Conservation (phyloP, 352 stramenopile genomes). For the Pythium apleroticum region DNA sequence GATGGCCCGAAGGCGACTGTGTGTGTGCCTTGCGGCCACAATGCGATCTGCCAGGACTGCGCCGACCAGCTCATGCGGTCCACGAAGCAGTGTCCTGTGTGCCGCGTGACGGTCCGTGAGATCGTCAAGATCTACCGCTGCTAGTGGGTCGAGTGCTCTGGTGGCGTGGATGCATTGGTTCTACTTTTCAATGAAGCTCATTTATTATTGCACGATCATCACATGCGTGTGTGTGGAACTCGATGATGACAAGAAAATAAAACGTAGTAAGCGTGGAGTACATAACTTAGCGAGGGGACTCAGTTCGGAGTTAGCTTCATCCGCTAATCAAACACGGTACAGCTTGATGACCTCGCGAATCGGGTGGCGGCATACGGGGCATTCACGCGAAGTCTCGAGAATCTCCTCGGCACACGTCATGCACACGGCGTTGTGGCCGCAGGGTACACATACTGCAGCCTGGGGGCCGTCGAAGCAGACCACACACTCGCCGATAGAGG, state of each 20-base stretch:
- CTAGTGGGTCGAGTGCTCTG: conserved; percentile 23
- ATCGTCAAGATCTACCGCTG: conserved; percentile 77
- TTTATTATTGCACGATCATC: background rate
- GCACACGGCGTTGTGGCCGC: conserved; percentile 81
- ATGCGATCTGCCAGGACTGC: conserved; percentile 85
- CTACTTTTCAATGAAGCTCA: background rate
- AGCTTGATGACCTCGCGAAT: conserved; percentile 83
- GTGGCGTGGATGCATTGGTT: background rate
- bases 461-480: conserved; percentile 80
- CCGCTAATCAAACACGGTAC: conserved; percentile 51
- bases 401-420: conserved; percentile 79
- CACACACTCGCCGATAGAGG: conserved; percentile 68
- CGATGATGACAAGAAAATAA: too few species aligned
- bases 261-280: background rate
- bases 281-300: conserved; percentile 11
- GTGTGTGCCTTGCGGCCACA: conserved; percentile 84
- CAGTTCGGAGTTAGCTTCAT: background rate
- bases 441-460: conserved; percentile 76
- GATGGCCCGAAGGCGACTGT: conserved; percentile 71
- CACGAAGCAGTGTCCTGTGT: conserved; percentile 71
- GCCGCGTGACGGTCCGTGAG: conserved; percentile 67
- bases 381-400: conserved; percentile 53
- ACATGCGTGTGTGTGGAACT: too few species aligned
- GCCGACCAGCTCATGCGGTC: conserved; percentile 64
- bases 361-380: conserved; percentile 61